These are phyloP conservation scores for Tetradesmus lagerheimii DNA, from an alignment of 139 green algal species.

Conservation along the genomic window DNA sequence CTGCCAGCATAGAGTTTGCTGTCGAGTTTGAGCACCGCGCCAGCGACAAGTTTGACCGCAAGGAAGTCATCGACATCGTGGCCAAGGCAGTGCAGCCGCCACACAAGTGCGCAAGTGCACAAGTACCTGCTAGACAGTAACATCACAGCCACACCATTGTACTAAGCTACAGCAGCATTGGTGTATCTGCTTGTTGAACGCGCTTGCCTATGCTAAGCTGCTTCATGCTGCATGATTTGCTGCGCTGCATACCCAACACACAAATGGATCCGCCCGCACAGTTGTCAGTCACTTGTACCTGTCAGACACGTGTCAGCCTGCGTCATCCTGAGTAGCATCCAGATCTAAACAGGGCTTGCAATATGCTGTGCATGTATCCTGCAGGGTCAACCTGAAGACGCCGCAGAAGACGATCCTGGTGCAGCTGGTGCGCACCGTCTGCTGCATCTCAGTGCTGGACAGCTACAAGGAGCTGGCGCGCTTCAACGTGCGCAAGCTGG, in stretches of 20 bases:
- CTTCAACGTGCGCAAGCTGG: slow-evolving; percentile 59
- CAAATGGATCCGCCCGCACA: no score
- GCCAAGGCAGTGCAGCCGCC: slow-evolving; percentile 57
- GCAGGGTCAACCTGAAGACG: slow-evolving; percentile 63
- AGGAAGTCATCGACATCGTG: slow-evolving; percentile 62
- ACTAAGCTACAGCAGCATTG: no score
- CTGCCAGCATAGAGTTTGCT: slow-evolving; percentile 48
- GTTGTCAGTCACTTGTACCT: no score
- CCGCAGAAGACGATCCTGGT: slow-evolving; percentile 63
- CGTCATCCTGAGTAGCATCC: no score
- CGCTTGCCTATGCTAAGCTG: no score
- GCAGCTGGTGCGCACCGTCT: slow-evolving; percentile 63
- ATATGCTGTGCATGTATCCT: background rate
- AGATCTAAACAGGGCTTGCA: no score
- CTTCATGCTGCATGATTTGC: no score
- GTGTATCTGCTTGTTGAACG: no score
- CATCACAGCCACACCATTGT: no score
- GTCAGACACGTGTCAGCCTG: no score
- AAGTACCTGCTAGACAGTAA: no score
- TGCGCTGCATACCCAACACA: no score
- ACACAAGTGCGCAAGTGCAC: slow-evolving; percentile 52
- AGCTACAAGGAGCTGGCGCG: slow-evolving; percentile 57
- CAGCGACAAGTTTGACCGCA: slow-evolving; percentile 57
- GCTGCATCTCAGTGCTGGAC: slow-evolving; percentile 51
- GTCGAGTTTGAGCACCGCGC: slow-evolving; percentile 70